Conservation (phyloP, 1,284 basidiomycete species). For the Rhodotorula sp. region DNA sequence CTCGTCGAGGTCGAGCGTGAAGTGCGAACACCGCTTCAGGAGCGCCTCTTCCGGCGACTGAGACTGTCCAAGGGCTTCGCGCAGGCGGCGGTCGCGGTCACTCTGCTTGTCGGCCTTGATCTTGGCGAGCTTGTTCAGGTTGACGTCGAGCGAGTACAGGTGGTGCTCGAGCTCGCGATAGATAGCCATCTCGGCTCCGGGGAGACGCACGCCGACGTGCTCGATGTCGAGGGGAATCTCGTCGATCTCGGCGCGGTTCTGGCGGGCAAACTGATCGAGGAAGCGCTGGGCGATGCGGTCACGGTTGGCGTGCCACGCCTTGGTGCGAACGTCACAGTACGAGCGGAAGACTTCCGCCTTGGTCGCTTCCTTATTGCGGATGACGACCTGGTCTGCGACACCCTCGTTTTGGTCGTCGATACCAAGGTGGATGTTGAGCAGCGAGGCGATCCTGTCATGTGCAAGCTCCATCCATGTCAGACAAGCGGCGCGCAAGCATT, state of each 20-base stretch:
- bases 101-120: conserved; percentile 67
- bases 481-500: background rate
- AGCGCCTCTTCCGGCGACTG: conserved; percentile 63
- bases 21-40: conserved; percentile 88
- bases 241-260: conserved; percentile 95
- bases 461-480: background rate
- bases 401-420: conserved; percentile 86
- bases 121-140: conserved; percentile 38
- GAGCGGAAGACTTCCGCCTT: conserved; percentile 92
- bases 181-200: conserved; percentile 90
- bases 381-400: conserved; percentile 66
- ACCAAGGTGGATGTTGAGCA: conserved; percentile 81
- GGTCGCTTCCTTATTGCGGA: conserved; percentile 74
- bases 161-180: conserved; percentile 96
- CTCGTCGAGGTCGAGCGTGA: conserved; percentile 71
- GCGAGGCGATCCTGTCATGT: conserved; percentile 64
- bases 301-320: conserved; percentile 87
- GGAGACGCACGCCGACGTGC: conserved; percentile 67
- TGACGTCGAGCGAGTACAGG: conserved; percentile 82
- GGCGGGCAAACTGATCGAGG: conserved; percentile 46
- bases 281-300: conserved; percentile 75
- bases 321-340: conserved; percentile 86
- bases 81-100: conserved; percentile 83
- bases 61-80: conserved; percentile 82
- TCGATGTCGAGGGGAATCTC: conserved; percentile 80